phyloP scores from a whole-genome alignment of 78 protist genomes.

The Dictyostelium intermedium region DNA sequence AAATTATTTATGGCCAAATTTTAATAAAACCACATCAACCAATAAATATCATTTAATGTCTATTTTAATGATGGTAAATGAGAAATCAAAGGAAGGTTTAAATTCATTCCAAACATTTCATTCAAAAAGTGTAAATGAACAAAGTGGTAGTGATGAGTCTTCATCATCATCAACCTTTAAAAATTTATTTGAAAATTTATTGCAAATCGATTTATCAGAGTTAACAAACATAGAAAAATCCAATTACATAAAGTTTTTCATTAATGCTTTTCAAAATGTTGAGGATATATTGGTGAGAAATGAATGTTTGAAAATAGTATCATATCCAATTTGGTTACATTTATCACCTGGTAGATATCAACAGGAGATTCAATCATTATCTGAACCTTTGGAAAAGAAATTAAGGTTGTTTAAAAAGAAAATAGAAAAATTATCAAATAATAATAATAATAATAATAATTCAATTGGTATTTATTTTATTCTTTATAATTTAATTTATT shows the following conservation, averaged over 20 bases:
- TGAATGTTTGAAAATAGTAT: constrained; percentile 57
- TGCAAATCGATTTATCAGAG: not conserved
- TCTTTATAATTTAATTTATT: not conserved
- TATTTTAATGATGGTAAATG: constrained; percentile 89
- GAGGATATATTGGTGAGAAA: constrained; percentile 78
- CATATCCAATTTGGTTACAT: constrained; percentile 58
- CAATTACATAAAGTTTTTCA: constrained; percentile 69
- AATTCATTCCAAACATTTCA: not conserved
- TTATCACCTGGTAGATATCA: constrained; percentile 13
- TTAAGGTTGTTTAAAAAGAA: constrained; percentile 29
- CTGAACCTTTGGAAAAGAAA: constrained; percentile 16
- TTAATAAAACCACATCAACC: not conserved
- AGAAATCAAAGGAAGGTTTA: constrained; percentile 84
- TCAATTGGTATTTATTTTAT: not conserved
- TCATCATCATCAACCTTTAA: constrained; percentile 12
- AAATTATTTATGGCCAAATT: constrained; percentile 91
- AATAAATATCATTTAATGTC: constrained; percentile 75
- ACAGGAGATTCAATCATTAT: not conserved
- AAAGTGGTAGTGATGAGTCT: not conserved
- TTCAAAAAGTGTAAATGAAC: not conserved
- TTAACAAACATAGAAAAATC: not conserved
- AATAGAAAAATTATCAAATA: not conserved
- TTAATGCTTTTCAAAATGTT: constrained; percentile 82
- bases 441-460: not conserved
- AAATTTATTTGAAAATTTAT: constrained; percentile 30